A percentile compares a stretch with the other conserved stretches of the same genome.
Conservation (phyloP, 768 basidiomycete species). For the Tricholomella constricta region DNA sequence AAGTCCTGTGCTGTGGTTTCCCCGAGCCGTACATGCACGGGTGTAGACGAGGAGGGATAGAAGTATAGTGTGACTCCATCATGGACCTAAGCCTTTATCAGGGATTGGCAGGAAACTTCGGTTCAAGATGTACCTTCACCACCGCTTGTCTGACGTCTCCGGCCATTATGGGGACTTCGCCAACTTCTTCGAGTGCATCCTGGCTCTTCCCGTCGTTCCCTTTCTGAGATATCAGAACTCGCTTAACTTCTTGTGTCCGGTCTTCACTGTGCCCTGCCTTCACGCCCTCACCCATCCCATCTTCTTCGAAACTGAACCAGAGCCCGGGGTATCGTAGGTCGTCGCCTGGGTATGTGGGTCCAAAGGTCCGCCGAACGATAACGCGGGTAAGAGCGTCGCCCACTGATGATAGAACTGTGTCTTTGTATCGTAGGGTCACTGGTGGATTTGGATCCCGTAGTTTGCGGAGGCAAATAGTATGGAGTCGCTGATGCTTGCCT, state of each 20-base stretch:
- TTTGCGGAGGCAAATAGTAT: constrained; percentile 73
- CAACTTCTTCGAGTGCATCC: constrained; percentile 76
- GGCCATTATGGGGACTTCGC: constrained; percentile 64
- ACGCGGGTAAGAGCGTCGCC: constrained; percentile 63
- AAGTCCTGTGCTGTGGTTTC: constrained; percentile 85
- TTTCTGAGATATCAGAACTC: constrained; percentile 74
- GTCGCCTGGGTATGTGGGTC: constrained; percentile 79
- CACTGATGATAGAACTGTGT: constrained; percentile 59
- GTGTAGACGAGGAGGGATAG: constrained; percentile 51
- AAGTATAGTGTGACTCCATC: constrained; percentile 74
- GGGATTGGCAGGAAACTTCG: background rate
- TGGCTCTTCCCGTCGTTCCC: constrained; percentile 51
- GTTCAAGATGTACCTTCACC: constrained; percentile 52
- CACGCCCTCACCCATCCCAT: constrained; percentile 55
- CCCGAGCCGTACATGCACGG: constrained; percentile 65
- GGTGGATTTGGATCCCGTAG: constrained; percentile 69
- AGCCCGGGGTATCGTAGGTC: constrained; percentile 81
- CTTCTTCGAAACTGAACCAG: constrained; percentile 84
- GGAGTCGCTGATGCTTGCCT: constrained; percentile 73
- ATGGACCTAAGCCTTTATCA: constrained; percentile 50
- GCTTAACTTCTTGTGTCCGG: constrained; percentile 73
- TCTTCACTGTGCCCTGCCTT: constrained; percentile 60
- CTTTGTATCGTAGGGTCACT: constrained; percentile 68
- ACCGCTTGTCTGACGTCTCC: constrained; percentile 71
- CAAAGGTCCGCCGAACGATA: constrained; percentile 71